A percentile compares a stretch with the other conserved stretches of the same genome.
Conservation (phyloP, 78 protist species). For the Monosiga brevicollis region DNA sequence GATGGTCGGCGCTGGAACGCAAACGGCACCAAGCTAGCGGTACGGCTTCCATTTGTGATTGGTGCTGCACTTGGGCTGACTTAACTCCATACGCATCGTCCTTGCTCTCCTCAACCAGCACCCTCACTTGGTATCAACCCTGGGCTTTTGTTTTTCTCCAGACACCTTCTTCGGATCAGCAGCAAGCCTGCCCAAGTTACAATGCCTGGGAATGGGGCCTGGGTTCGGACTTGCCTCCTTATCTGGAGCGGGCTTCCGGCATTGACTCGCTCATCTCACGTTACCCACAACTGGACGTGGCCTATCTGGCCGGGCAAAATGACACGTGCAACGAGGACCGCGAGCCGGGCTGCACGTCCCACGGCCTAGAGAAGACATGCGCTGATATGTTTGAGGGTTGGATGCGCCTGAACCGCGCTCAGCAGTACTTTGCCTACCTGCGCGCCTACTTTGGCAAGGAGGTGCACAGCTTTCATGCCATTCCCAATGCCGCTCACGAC, state of each 20-base stretch:
- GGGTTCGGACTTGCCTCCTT: neutral
- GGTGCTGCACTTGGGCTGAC: too few species aligned
- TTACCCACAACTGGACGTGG: neutral
- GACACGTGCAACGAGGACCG: neutral
- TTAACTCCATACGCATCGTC: too few species aligned
- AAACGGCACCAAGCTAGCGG: too few species aligned
- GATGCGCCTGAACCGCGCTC: neutral
- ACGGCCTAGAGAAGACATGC: neutral
- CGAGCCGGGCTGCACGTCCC: neutral
- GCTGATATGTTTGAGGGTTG: neutral
- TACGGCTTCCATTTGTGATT: too few species aligned
- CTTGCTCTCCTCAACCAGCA: too few species aligned
- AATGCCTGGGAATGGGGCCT: neutral
- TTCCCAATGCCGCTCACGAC: neutral
- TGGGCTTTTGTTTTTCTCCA: too few species aligned
- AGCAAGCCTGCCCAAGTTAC: neutral
- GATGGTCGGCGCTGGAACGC: neutral
- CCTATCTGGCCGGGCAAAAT: neutral
- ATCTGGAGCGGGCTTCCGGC: neutral
- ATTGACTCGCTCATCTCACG: neutral
- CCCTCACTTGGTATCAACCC: too few species aligned
- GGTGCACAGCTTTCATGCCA: neutral
- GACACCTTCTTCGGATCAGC: neutral
- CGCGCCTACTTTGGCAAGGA: neutral
- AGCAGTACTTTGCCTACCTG: neutral